These are phyloP conservation scores for Aspergillus texensis DNA, from an alignment of 2,329 filamentous ascomycete genomes.

Conservation along the genomic window DNA sequence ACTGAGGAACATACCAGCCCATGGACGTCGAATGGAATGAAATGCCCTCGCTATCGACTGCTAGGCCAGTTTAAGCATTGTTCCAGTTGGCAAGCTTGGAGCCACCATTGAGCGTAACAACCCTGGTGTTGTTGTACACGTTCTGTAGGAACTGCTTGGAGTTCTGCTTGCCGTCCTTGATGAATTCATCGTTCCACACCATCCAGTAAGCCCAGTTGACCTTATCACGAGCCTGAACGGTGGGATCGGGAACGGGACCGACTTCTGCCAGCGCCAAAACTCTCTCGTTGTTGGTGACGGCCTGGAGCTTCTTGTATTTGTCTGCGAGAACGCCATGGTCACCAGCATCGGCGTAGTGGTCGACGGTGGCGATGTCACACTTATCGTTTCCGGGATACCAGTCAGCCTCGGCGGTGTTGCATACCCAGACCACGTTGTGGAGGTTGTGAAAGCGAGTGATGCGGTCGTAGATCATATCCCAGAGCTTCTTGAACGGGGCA, in stretches of 20 bases:
- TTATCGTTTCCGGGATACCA: conserved; percentile 17
- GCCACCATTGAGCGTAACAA: not conserved
- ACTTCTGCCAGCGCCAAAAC: conserved; percentile 7
- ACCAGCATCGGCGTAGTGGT: conserved; percentile 9
- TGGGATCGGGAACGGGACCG: conserved; percentile 6
- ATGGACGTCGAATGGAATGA: too few species aligned
- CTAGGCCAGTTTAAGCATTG: not conserved
- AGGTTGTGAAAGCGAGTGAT: conserved; percentile 10
- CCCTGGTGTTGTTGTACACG: not conserved
- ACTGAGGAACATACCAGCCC: not conserved
- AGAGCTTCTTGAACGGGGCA: conserved; percentile 11
- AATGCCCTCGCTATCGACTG: not conserved
- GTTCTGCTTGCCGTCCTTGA: conserved; percentile 9
- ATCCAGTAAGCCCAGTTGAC: conserved; percentile 8
- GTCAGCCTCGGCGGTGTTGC: conserved; percentile 7
- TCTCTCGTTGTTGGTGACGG: conserved; percentile 1
- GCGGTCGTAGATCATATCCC: conserved; percentile 11
- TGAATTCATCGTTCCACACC: conserved; percentile 8
- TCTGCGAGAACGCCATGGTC: conserved; percentile 10
- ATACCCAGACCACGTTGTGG: conserved; percentile 14
- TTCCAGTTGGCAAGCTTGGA: not conserved
- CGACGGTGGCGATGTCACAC: conserved; percentile 13
- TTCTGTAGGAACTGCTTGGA: not conserved
- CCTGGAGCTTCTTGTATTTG: conserved; percentile 7
- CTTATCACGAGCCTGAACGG: not conserved